phyloP scores from a whole-genome alignment of 208 protist species.

The Endotrypanum monterogeii region DNA sequence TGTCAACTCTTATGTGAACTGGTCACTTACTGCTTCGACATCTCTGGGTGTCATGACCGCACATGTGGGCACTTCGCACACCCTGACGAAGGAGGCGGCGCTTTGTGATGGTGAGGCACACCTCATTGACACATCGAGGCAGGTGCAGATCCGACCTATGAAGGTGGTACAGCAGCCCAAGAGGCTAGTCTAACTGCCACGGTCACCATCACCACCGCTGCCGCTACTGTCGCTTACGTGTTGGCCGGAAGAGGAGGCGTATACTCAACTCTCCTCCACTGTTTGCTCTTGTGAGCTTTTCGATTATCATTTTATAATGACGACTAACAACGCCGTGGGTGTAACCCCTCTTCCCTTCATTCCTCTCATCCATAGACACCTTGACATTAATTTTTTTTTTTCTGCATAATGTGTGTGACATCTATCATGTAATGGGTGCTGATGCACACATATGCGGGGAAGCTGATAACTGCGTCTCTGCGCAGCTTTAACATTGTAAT shows the following conservation, averaged over 20 bases:
- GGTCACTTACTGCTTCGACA: constrained; percentile 59
- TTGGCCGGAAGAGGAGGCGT: not conserved
- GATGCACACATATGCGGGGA: too few relatives aligned
- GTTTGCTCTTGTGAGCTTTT: not conserved
- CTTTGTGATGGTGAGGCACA: constrained; percentile 64
- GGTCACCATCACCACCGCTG: not conserved
- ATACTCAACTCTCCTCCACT: not conserved
- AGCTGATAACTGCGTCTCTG: not conserved
- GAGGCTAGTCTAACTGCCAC: constrained; percentile 4
- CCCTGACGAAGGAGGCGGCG: constrained; percentile 70
- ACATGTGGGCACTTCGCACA: constrained; percentile 53
- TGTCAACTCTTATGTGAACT: constrained; percentile 60
- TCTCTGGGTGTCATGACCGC: constrained; percentile 68
- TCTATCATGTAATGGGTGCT: too few relatives aligned
- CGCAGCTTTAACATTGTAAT: not conserved
- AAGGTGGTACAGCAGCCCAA: constrained; percentile 27
- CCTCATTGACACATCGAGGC: constrained; percentile 59
- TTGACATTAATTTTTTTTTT: not conserved
- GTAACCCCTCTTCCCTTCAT: too few relatives aligned
- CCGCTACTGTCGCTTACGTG: not conserved
- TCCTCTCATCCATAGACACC: too few relatives aligned
- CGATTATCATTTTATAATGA: not conserved
- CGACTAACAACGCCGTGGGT: not conserved
- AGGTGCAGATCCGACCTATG: constrained; percentile 70
- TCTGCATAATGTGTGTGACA: not conserved